Evolutionary conservation across 2,329 filamentous ascomycete species (phyloP).

Genomic region (Scleromitrula shiraiana): DNA sequence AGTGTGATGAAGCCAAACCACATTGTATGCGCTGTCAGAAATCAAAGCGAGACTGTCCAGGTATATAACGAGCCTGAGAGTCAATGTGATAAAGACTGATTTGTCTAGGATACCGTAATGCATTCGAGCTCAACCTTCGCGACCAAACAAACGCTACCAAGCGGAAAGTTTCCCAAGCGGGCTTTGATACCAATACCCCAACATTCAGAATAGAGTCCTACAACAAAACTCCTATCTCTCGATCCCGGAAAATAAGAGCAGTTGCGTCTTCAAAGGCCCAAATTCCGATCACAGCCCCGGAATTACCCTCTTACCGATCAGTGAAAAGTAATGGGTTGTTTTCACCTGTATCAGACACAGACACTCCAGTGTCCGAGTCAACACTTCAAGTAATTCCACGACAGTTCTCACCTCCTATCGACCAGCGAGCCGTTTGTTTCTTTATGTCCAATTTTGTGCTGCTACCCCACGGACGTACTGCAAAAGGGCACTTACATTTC

Average conservation of each 20-base stretch:
- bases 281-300: too few species aligned
- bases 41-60: slow-evolving; percentile 51
- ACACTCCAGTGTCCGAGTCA: slow-evolving; percentile 24
- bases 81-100: not conserved
- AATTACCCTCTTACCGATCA: too few species aligned
- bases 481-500: slow-evolving; percentile 49
- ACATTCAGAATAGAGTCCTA: not conserved
- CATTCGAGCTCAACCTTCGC: not conserved
- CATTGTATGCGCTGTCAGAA: slow-evolving; percentile 55
- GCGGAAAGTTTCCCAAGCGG: not conserved
- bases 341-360: not conserved
- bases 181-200: not conserved
- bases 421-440: slow-evolving; percentile 46
- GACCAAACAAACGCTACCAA: not conserved
- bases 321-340: too few species aligned
- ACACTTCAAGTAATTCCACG: slow-evolving; percentile 35
- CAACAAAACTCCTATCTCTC: not conserved
- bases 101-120: not conserved
- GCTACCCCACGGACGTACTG: slow-evolving; percentile 40
- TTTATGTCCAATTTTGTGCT: slow-evolving; percentile 53
- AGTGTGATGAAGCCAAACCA: slow-evolving; percentile 60
- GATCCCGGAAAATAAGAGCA: not conserved
- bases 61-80: slow-evolving; percentile 48
- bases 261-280: not conserved
- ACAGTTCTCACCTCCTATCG: slow-evolving; percentile 38